Evolutionary conservation across 495 filamentous ascomycete species (phyloP), one percentile per base, ranked within the genome.

Genomic region (Penicillium macrosclerotiorum): DNA sequence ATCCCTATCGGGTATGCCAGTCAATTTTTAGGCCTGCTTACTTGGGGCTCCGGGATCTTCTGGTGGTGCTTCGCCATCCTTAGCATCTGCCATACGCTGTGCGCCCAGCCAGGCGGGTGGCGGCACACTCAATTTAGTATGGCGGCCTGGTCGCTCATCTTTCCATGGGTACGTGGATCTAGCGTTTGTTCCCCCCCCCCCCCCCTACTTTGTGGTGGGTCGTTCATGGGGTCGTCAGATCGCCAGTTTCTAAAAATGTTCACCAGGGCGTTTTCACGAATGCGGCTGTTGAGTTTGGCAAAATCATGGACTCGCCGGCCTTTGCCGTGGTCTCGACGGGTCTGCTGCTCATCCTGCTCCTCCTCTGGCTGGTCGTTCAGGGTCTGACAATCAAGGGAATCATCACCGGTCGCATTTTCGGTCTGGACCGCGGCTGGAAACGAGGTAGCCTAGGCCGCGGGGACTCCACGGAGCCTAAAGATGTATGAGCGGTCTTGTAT

Each of bases 41-140:
- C 49, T 8, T 67, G 63, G 64, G 63, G 64, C 1, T 63, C 62
- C 44, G 57, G 49, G 0, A 49, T 61, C 2, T 67, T 70, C 23
- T 68, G 64, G 60, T 68, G 62, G 57, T 48, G 42, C 8, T 63
- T 68, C 42, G 67, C 62, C 4, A 52, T 62, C 1, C 22, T 60
- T 14, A 60, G 60, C 26, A 68, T 68, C n/a, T 34, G 42, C 7
- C 55, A 67, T 55, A 63, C 60, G 3, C 23, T 62, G 8, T 8
- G 54, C 12, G 34, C 40, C 6, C 62, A 63, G 52, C 43, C 50
- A 3, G 52, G 57, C 2, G 57, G 58, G 8, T 50, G 40, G 29
- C 36, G 48, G 13, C 23, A 49, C 18, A 45, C 50, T 9, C 35
- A 22, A 2, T 64, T 67, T 33, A 62, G 32, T 8, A 37, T 64